These are phyloP conservation scores for Tetratostichococcus sp. DNA, from an alignment of 139 green algal species.

Conservation along the genomic window DNA sequence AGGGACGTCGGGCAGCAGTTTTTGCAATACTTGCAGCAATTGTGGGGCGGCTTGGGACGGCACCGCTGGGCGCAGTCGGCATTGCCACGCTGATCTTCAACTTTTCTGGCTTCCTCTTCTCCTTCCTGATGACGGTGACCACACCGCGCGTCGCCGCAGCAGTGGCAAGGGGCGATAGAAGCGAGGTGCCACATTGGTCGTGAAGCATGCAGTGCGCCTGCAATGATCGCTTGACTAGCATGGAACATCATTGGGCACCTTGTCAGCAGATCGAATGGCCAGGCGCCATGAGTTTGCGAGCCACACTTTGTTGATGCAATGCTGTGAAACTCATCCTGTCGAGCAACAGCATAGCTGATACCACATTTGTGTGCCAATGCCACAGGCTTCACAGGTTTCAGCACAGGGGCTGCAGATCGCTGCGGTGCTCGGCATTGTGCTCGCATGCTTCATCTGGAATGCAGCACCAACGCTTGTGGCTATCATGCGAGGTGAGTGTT, in stretches of 20 bases:
- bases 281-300: too few relatives aligned
- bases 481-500: background rate
- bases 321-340: too few relatives aligned
- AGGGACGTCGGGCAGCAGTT: too few relatives aligned
- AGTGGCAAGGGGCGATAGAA: constrained; percentile 4
- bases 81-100: background rate
- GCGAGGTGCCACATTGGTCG: constrained; percentile 6
- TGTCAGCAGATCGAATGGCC: too few relatives aligned
- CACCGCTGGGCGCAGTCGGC: constrained; percentile 19
- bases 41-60: constrained; percentile 17
- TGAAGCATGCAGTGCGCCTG: too few relatives aligned
- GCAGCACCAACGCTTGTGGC: background rate
- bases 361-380: too few relatives aligned
- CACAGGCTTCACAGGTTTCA: constrained; percentile 24
- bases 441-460: background rate
- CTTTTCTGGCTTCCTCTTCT: constrained; percentile 5
- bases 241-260: too few relatives aligned
- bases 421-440: background rate
- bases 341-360: too few relatives aligned
- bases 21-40: too few relatives aligned
- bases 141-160: constrained; percentile 20
- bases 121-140: constrained; percentile 22
- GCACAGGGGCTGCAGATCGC: constrained; percentile 20
- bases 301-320: too few relatives aligned
- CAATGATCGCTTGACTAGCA: too few relatives aligned